These are phyloP conservation scores for Liquidambar formosana DNA, from an alignment of 164 flowering plant species.

Conservation along the genomic window DNA sequence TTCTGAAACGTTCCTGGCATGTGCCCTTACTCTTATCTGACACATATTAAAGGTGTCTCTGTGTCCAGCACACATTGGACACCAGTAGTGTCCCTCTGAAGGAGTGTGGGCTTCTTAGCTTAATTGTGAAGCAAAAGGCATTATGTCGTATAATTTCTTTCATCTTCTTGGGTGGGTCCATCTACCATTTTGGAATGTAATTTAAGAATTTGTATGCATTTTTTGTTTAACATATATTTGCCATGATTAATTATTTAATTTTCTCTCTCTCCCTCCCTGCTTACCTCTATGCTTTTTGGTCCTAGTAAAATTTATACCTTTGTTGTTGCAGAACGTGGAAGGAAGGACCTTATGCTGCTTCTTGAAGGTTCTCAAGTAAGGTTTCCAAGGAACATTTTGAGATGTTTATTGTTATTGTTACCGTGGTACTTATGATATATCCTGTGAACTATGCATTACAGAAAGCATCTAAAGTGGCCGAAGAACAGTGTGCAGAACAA, in stretches of 20 bases:
- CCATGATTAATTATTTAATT: background rate
- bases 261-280: too few relatives aligned
- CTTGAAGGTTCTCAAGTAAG: constrained; percentile 71
- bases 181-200: too few relatives aligned
- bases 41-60: too few relatives aligned
- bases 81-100: too few relatives aligned
- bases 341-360: constrained; percentile 46
- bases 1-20: too few relatives aligned
- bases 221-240: background rate
- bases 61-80: too few relatives aligned
- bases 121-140: too few relatives aligned
- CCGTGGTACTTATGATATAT: background rate
- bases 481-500: constrained; percentile 56
- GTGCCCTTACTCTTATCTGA: too few relatives aligned
- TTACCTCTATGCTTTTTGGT: background rate
- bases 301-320: background rate
- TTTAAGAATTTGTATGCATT: too few relatives aligned
- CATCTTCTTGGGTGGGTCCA: too few relatives aligned
- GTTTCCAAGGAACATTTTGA: background rate
- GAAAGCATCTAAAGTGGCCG: constrained; percentile 60
- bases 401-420: background rate
- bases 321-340: constrained; percentile 43
- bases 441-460: constrained; percentile 15
- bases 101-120: too few relatives aligned
- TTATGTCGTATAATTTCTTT: too few relatives aligned